phyloP scores from a whole-genome alignment of 495 filamentous ascomycete genomes.

The Xylaria castorea region DNA sequence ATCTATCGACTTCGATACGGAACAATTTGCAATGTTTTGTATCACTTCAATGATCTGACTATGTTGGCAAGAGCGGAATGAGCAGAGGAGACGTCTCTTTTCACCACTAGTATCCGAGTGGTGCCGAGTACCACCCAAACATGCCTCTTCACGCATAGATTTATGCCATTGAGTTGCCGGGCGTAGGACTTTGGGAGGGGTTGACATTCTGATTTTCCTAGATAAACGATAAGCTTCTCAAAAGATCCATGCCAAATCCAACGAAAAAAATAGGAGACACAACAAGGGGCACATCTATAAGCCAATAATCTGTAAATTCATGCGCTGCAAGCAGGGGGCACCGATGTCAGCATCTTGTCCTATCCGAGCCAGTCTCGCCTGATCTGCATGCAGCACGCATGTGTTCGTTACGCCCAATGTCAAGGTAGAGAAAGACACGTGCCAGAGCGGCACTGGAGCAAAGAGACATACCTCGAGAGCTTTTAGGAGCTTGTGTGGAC shows the following conservation, averaged over 20 bases:
- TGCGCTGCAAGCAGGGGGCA: conserved; percentile 24
- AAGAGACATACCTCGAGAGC: conserved; percentile 12
- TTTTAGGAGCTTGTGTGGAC: conserved; percentile 17
- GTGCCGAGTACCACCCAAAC: conserved; percentile 17
- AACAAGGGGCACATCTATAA: conserved; percentile 13
- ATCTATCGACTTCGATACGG: background rate
- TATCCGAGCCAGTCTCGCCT: conserved; percentile 27
- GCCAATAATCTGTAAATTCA: conserved; percentile 19
- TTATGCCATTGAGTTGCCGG: conserved; percentile 4
- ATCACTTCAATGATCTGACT: conserved; percentile 22
- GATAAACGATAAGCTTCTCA: conserved; percentile 17
- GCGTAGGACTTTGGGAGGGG: conserved; percentile 6
- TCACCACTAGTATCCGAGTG: background rate
- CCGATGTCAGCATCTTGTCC: conserved; percentile 23
- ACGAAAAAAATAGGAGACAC: conserved; percentile 4
- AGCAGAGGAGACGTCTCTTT: conserved; percentile 1
- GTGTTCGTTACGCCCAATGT: conserved; percentile 27
- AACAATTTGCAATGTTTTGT: conserved; percentile 3
- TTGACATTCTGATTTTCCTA: background rate
- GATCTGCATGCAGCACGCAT: conserved; percentile 31
- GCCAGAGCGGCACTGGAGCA: conserved; percentile 23
- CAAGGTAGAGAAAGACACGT: conserved; percentile 29
- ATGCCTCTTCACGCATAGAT: background rate
- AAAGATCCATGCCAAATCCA: conserved; percentile 10
- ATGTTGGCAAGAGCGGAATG: background rate